Base-by-base conservation (phyloP, 805 yeast species). In the Saccharomycopsis synnaedendra region DNA sequence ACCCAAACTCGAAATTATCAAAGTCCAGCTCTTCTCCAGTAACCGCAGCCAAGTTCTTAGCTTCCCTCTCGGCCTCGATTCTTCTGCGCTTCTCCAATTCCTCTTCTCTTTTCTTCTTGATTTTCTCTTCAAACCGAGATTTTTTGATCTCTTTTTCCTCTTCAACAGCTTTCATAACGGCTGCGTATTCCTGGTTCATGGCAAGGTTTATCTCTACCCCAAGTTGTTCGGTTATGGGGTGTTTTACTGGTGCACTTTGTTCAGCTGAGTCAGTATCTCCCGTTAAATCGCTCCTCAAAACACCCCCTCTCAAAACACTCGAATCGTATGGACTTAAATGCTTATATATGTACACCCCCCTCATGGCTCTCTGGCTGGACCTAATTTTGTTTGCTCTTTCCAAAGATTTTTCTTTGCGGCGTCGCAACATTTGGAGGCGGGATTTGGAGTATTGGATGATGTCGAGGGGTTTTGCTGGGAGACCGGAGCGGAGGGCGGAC, bases 361-460 rank as follows among this genome's bases (percentile, higher is more conserved):
- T 44, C n/a, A 46, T 41, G 27, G 32, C 42, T 27, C 39, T 33
- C 34, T 37, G 30, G 41, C 42, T 41, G 10, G 34, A 39, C 32
- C 47, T 43, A 7, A n/a, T 48, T 41, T 41, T 40, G 36, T 27
- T 41, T 37, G 3, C 48, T 38, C 37, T 47, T 30, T 3, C 34
- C 34, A 8, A n/a, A 27, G 28, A 29, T 9, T 39, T 35, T 27
- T 5, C 41, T 28, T 30, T 46, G 69, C 53, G 58, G 61, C 45
- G 58, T 66, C 52, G 61, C 56, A 75, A 60, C 10, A 64, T 54
- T 5, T 57, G 60, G 11, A 69, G 53, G 45, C 86, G 64, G 37
- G 69, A 69, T 28, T 66, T 61, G 0, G 86, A 80, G 58, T 78
- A 80, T 39, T 65, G 76, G 9, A 69, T 75, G 38, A 84, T 68